These are phyloP conservation scores for Tuber microsphaerosporum DNA, from an alignment of 495 filamentous ascomycete species.

Conservation along the genomic window DNA sequence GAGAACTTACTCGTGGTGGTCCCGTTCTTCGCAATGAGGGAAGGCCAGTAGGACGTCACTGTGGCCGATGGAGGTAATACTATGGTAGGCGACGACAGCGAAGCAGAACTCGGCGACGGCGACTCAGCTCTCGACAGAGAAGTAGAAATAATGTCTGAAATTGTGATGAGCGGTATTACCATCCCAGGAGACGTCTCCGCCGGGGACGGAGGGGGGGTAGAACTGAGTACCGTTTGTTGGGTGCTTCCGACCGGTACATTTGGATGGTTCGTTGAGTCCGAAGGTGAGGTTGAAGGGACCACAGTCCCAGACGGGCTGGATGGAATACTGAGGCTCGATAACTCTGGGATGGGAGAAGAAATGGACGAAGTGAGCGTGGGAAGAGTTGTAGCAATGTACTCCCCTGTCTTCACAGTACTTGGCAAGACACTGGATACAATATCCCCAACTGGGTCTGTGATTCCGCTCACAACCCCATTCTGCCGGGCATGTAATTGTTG, in stretches of 20 bases:
- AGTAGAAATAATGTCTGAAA: constrained; percentile 11
- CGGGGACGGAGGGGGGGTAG: constrained; percentile 36
- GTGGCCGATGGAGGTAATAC: constrained; percentile 17
- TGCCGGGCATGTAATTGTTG: constrained; percentile 33
- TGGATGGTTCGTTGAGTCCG: constrained; percentile 18
- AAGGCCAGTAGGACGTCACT: constrained; percentile 28
- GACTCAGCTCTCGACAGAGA: constrained; percentile 9
- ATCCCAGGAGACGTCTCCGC: constrained; percentile 32
- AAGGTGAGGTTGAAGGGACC: constrained; percentile 22
- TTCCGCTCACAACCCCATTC: constrained; percentile 4
- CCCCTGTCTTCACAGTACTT: constrained; percentile 5
- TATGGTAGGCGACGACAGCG: constrained; percentile 4
- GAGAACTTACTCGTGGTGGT: constrained; percentile 29
- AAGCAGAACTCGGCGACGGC: constrained; percentile 18
- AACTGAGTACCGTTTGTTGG: constrained; percentile 35
- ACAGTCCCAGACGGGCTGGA: constrained; percentile 5
- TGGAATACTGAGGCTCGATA: constrained; percentile 8
- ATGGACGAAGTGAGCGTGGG: constrained; percentile 6
- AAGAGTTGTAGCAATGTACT: constrained; percentile 13
- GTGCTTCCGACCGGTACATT: constrained; percentile 27
- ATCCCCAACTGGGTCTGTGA: constrained; percentile 14
- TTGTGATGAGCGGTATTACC: constrained; percentile 19
- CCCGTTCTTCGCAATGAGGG: constrained; percentile 19
- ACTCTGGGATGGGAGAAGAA: background rate
- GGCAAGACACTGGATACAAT: constrained; percentile 6